These are phyloP conservation scores for Globomyces sp. DNA, from an alignment of 371 early-diverging fungal species.

Conservation along the genomic window DNA sequence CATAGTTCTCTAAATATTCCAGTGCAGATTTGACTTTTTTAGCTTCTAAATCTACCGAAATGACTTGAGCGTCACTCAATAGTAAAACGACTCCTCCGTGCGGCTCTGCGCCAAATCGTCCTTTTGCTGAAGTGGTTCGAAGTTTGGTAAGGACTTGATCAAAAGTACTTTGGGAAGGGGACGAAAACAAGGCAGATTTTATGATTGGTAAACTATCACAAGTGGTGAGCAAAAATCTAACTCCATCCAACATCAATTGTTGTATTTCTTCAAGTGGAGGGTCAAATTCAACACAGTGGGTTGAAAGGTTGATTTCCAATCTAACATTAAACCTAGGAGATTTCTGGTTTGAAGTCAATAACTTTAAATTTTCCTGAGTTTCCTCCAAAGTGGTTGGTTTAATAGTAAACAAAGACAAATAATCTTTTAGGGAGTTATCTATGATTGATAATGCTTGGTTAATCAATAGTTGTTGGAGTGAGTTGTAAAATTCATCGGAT, in stretches of 20 bases:
- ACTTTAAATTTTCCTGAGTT: constrained; percentile 20
- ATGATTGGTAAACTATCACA: constrained; percentile 45
- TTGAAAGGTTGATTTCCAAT: constrained; percentile 36
- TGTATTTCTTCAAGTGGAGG: constrained; percentile 50
- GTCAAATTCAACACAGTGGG: constrained; percentile 43
- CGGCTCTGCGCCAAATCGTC: background rate
- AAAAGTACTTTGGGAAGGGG: background rate
- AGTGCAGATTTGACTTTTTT: constrained; percentile 28
- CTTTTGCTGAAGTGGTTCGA: background rate
- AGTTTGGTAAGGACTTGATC: background rate
- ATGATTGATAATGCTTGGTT: constrained; percentile 45
- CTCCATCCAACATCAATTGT: constrained; percentile 46
- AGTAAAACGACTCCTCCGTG: background rate
- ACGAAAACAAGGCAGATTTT: constrained; percentile 36
- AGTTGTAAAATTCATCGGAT: constrained; percentile 35
- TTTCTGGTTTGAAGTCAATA: constrained; percentile 9
- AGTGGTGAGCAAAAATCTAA: constrained; percentile 42
- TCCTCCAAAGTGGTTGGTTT: constrained; percentile 28
- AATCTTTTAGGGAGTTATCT: constrained; percentile 40
- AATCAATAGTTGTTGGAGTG: constrained; percentile 40
- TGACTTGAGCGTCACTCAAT: background rate
- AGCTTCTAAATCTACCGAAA: constrained; percentile 32
- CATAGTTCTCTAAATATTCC: constrained; percentile 27
- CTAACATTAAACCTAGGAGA: constrained; percentile 48
- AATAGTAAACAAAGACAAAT: constrained; percentile 40